phyloP scores from a whole-genome alignment of 257 asterid genomes.

The Anisodus acutangulus region DNA sequence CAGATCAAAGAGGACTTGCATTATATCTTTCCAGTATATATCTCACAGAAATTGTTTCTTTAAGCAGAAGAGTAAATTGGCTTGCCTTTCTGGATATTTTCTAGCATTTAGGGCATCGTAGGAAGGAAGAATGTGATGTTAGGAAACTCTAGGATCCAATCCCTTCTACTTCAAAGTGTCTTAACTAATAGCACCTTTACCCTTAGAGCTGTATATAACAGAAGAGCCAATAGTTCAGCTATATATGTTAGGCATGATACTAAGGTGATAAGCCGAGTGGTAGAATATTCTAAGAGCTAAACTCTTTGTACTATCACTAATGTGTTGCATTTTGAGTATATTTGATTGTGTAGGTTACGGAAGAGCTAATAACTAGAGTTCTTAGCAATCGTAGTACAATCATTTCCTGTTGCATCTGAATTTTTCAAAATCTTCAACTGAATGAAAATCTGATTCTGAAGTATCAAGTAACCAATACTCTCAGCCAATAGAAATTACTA shows the following conservation, averaged over 20 bases:
- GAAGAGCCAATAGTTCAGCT: slow-evolving; percentile 13
- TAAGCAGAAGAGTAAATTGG: neutral
- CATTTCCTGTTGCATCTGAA: slow-evolving; percentile 7
- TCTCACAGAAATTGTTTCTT: neutral
- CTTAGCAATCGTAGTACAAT: neutral
- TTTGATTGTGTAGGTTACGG: neutral
- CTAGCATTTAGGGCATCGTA: neutral
- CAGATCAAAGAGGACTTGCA: neutral
- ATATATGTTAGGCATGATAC: neutral
- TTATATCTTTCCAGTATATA: neutral
- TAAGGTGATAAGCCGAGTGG: neutral
- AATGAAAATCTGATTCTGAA: neutral
- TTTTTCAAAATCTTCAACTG: neutral
- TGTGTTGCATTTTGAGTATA: neutral
- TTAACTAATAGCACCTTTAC: neutral
- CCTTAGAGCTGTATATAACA: neutral
- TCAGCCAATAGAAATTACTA: neutral
- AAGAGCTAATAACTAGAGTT: neutral
- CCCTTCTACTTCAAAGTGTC: neutral
- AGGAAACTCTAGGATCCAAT: neutral
- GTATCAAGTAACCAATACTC: neutral
- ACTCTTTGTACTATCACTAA: neutral
- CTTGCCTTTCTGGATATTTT: neutral
- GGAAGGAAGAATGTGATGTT: neutral
- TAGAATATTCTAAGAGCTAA: neutral